Base-by-base conservation (phyloP, 805 yeast species). In the Ogataea henricii region DNA sequence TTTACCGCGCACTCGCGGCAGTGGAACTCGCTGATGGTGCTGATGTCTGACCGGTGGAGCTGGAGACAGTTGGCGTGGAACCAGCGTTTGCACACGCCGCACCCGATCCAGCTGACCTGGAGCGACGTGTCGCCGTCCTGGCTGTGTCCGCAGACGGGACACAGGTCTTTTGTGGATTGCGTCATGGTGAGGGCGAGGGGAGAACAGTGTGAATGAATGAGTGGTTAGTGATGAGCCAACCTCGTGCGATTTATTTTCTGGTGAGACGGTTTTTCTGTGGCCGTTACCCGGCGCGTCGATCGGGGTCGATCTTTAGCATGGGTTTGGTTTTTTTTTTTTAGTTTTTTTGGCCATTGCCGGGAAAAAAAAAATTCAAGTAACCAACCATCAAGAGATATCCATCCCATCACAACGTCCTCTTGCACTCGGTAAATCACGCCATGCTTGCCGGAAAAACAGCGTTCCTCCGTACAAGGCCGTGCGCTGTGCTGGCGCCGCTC, bases 21-120 rank as follows among this genome's bases (percentile, higher is more conserved):
- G 56, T 84, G 88, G 62, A 70, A 87, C 42, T 69, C 63, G 29
- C 69, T 65, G 12, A 83, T 68, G 10, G 60, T 56, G 16, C 66
- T 60, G 1, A 78, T 64, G 6, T 73, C 74, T 1, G 64, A 55
- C 4, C 60, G 43, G 0, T 73, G 49, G 9, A 81, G 48, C 1
- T 59, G 54, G 2, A 80, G 51, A 60, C 90, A 85, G 13, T 60
- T 60, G 16, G 66, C 57, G 58, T 85, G 90, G 58, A 57, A 76
- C 89, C 88, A 75, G 49, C 66, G 68, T 16, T 65, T 56, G 61
- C 88, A 82, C 4, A 61, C 52, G 30, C 77, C 82, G 62, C 90
- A 84, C 42, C 72, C 77, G 6, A 82, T 67, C 89, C 89, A 83
- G 26, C 62, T 55, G 23, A 60, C 55, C 21, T 56, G 48, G 27